These are phyloP conservation scores for Xanthoconium purpureum DNA, from an alignment of 768 basidiomycete genomes.

Conservation along the genomic window DNA sequence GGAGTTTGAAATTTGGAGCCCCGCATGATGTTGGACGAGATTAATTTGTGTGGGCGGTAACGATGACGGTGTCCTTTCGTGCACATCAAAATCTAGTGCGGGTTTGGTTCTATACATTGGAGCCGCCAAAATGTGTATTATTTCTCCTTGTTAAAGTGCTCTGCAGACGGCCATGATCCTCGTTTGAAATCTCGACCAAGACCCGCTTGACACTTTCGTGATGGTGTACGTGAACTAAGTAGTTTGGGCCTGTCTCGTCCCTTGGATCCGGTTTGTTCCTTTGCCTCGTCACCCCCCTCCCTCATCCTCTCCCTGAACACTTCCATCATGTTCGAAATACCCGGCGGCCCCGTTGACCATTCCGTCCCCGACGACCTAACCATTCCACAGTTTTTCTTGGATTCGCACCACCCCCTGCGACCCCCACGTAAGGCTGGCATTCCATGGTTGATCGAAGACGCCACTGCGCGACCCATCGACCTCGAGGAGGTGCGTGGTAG, in stretches of 20 bases:
- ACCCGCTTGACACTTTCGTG: not conserved
- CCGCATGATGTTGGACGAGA: not conserved
- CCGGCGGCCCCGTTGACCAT: slow-evolving; percentile 30
- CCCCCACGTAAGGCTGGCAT: slow-evolving; percentile 43
- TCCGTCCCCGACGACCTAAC: slow-evolving; percentile 60
- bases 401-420: slow-evolving; percentile 38
- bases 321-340: slow-evolving; percentile 22
- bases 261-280: not conserved
- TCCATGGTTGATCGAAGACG: slow-evolving; percentile 62
- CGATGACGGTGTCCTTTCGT: too few species aligned
- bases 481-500: slow-evolving; percentile 45
- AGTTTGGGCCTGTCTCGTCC: not conserved
- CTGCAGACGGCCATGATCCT: not conserved
- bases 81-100: too few species aligned
- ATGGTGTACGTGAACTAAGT: not conserved
- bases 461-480: slow-evolving; percentile 41
- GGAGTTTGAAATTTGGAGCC: not conserved
- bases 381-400: slow-evolving; percentile 65
- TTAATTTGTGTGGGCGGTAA: too few species aligned
- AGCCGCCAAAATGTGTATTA: too few species aligned
- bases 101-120: too few species aligned
- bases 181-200: not conserved
- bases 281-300: not conserved
- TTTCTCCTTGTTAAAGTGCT: too few species aligned
- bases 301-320: not conserved